Percentiles rank a stretch among this genome's conserved stretches.
Evolutionary conservation across 1,139 yeast genomes (phyloP).

Genomic region (Martiniozyma asiatica): DNA sequence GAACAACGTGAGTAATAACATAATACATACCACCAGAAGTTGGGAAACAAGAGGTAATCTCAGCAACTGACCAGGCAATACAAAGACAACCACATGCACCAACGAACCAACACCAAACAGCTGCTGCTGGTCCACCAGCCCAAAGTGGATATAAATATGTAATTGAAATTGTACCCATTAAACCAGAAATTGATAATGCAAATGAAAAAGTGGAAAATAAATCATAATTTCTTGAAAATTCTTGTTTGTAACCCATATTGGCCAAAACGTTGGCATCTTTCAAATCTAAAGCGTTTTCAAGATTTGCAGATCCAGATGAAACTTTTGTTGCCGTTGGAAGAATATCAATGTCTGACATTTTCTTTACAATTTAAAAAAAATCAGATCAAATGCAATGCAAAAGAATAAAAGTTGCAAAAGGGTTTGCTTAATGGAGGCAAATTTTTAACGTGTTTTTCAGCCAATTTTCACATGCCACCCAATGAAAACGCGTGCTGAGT

Average conservation of each 20-base stretch:
- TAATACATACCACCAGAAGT: slow-evolving; percentile 62
- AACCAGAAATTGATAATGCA: slow-evolving; percentile 21
- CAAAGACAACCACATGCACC: slow-evolving; percentile 45
- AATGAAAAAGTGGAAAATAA: slow-evolving; percentile 21
- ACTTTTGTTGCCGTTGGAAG: no score
- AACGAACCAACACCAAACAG: slow-evolving; percentile 61
- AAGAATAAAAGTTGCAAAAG: no score
- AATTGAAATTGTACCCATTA: slow-evolving; percentile 23
- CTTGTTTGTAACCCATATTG: slow-evolving; percentile 22
- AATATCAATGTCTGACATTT: no score
- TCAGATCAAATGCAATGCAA: no score
- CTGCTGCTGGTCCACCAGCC: slow-evolving; percentile 40
- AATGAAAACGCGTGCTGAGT: no score
- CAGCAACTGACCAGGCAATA: slow-evolving; percentile 53
- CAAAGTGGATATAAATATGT: slow-evolving; percentile 23
- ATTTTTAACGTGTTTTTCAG: no score
- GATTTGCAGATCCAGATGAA: slow-evolving; percentile 4
- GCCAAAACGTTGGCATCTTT: slow-evolving; percentile 22
- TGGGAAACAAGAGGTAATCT: slow-evolving; percentile 57
- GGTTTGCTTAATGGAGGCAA: no score
- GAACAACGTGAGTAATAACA: slow-evolving; percentile 21
- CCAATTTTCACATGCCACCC: no score
- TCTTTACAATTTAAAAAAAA: no score
- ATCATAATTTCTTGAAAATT: slow-evolving; percentile 19
- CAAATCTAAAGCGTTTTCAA: slow-evolving; percentile 8